Conservation (phyloP, 768 basidiomycete genomes). For the Lentinula lateritia region DNA sequence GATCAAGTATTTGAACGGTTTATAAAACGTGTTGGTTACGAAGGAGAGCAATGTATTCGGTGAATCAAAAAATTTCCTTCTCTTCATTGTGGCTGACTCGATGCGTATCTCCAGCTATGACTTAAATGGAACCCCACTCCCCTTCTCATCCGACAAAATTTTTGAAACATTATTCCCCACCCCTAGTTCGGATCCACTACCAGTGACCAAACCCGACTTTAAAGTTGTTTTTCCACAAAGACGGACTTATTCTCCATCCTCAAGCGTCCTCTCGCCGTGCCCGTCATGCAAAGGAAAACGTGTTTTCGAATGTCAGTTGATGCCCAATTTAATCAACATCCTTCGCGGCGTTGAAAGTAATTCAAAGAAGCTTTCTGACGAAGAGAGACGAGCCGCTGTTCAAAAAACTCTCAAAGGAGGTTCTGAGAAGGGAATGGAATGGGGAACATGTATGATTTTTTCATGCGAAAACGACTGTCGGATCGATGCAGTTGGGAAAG, state of each 20-base stretch:
- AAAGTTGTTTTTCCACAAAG: constrained; percentile 44
- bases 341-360: constrained; percentile 33
- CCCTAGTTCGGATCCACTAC: constrained; percentile 34
- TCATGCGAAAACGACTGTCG: constrained; percentile 82
- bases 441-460: constrained; percentile 90
- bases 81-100: neutral
- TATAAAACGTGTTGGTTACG: constrained; percentile 59
- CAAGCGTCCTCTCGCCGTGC: constrained; percentile 51
- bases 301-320: constrained; percentile 90
- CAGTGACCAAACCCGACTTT: constrained; percentile 58
- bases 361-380: constrained; percentile 45
- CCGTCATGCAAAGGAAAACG: constrained; percentile 59
- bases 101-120: constrained; percentile 61
- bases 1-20: constrained; percentile 89
- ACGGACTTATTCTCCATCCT: constrained; percentile 47
- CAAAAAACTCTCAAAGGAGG: constrained; percentile 47
- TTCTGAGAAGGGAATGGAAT: constrained; percentile 71
- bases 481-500: constrained; percentile 32
- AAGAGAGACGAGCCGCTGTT: constrained; percentile 62
- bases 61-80: constrained; percentile 26
- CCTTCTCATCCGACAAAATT: constrained; percentile 74
- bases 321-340: constrained; percentile 88
- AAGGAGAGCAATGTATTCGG: constrained; percentile 86
- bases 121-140: constrained; percentile 76
- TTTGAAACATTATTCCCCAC: constrained; percentile 72